A percentile compares a stretch with the other conserved stretches of the same genome.
phyloP scores from a whole-genome alignment of 441 rosid genomes.

The Corymbia calophylla region DNA sequence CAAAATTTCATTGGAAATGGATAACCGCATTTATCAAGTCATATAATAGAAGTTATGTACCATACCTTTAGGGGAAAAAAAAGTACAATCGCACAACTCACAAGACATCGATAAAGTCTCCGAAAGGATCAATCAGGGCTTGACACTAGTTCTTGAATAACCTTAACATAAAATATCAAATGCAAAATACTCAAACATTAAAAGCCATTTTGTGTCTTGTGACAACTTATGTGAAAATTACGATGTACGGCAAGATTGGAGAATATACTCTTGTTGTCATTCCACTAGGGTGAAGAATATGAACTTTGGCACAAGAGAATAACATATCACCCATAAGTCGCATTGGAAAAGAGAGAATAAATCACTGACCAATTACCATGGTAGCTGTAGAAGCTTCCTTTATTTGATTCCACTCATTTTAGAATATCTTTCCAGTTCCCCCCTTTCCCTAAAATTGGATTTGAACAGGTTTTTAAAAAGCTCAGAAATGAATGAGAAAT shows the following conservation, averaged over 20 bases:
- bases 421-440: conserved; percentile 77
- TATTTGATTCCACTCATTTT: neutral
- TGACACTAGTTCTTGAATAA: neutral
- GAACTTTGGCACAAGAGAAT: neutral
- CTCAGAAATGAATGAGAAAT: no score
- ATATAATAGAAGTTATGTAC: neutral
- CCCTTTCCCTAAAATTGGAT: conserved; percentile 61
- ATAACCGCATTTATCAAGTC: neutral
- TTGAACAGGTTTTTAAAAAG: neutral
- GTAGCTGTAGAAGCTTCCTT: neutral
- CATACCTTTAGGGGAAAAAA: neutral
- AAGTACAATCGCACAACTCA: neutral
- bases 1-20: neutral
- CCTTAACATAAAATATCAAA: no score
- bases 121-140: neutral
- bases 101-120: neutral
- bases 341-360: neutral
- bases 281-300: neutral
- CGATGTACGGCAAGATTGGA: neutral
- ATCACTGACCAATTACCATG: neutral
- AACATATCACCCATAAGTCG: neutral
- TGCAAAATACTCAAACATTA: neutral
- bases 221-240: neutral
- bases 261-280: neutral
- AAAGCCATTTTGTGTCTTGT: neutral